Percentiles rank a stretch among this genome's conserved stretches.
Conservation (phyloP, 805 yeast genomes). For the Candida morakotiae region DNA sequence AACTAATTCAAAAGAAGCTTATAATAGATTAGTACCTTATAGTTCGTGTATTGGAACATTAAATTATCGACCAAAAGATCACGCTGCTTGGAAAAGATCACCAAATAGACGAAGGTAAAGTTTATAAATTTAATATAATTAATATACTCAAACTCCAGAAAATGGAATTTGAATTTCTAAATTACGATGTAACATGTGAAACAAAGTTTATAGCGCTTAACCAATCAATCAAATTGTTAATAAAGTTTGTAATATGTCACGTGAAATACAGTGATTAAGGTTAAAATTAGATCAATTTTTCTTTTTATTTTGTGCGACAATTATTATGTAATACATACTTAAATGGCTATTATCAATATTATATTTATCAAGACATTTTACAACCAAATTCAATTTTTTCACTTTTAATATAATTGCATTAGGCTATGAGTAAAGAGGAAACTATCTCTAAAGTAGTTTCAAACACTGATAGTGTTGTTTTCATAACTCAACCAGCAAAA, state of each 20-base stretch:
- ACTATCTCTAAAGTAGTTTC: conserved; percentile 10
- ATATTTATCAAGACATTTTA: not conserved
- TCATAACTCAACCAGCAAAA: conserved; percentile 45
- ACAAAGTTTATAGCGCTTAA: not conserved
- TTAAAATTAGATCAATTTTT: not conserved
- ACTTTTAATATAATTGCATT: not conserved
- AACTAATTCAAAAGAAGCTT: conserved; percentile 9
- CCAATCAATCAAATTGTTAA: conserved; percentile 1
- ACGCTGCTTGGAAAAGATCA: conserved; percentile 10
- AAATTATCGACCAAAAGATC: conserved; percentile 11
- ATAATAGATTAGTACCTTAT: conserved; percentile 11
- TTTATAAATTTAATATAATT: not conserved
- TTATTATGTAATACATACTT: conserved; percentile 1
- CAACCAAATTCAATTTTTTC: too few relatives aligned
- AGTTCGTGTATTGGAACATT: conserved; percentile 11
- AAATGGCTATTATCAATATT: too few relatives aligned
- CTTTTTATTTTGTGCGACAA: not conserved
- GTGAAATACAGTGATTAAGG: conserved; percentile 4
- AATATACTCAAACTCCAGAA: conserved; percentile 1
- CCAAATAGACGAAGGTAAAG: conserved; percentile 10
- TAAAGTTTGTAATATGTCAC: conserved; percentile 4
- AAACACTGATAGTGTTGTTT: conserved; percentile 21
- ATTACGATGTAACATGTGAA: not conserved
- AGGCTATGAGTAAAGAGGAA: conserved; percentile 10
- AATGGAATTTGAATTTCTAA: not conserved